Evolutionary conservation across 2,329 filamentous ascomycete genomes (phyloP).

Genomic region (Phialemoniopsis sp.): DNA sequence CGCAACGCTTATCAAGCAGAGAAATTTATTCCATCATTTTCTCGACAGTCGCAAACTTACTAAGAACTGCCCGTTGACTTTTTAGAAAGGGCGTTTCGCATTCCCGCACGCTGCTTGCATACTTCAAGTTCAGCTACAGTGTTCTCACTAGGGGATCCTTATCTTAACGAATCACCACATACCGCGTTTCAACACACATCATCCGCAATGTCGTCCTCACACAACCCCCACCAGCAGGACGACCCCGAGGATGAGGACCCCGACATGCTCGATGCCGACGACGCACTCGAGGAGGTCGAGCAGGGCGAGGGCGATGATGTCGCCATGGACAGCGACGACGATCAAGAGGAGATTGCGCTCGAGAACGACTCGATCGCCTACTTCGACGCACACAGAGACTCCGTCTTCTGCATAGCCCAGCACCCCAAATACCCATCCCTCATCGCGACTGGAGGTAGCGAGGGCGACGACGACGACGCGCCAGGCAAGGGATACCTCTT

Average conservation of each 20-base stretch:
- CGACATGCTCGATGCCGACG: conserved; percentile 71
- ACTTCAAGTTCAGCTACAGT: too few species aligned
- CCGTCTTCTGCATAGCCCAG: conserved; percentile 91
- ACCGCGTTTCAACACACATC: neutral
- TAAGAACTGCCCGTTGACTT: neutral
- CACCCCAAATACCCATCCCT: conserved; percentile 77
- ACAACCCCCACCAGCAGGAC: conserved; percentile 31
- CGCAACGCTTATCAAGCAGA: too few species aligned
- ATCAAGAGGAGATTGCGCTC: conserved; percentile 66
- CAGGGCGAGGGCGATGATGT: conserved; percentile 52
- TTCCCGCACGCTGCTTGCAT: too few species aligned
- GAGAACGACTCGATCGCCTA: conserved; percentile 92
- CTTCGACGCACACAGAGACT: conserved; percentile 87
- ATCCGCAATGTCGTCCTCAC: conserved; percentile 16
- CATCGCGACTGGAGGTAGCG: conserved; percentile 79
- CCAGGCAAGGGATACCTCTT: conserved; percentile 83
- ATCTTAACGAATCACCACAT: too few species aligned
- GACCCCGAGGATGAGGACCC: conserved; percentile 56
- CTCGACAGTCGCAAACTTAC: neutral
- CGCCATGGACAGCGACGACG: conserved; percentile 19
- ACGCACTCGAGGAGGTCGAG: conserved; percentile 75
- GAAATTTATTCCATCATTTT: too few species aligned
- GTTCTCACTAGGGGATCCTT: too few species aligned
- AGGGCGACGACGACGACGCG: conserved; percentile 52
- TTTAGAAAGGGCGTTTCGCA: neutral